Conservation (phyloP, 495 filamentous ascomycete species). For the Penicillium pulvis region DNA sequence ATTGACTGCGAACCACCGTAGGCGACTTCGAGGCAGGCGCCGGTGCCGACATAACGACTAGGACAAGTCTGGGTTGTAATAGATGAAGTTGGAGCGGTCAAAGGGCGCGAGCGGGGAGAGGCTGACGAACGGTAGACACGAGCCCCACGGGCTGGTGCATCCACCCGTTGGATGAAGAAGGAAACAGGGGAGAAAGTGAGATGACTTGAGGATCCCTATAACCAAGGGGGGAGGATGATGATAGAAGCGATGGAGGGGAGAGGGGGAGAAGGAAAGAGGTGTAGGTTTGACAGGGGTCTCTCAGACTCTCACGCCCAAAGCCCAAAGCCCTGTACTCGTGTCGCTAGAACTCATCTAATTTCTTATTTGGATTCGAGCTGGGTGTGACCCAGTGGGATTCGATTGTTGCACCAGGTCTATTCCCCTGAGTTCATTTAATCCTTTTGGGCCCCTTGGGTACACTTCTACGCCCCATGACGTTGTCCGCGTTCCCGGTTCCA, state of each 20-base stretch:
- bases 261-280: constrained; percentile 2
- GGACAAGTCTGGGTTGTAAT: constrained; percentile 2
- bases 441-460: constrained; percentile 1
- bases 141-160: constrained; percentile 13
- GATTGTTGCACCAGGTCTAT: background rate
- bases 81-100: constrained; percentile 27
- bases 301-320: background rate
- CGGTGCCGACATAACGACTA: constrained; percentile 53
- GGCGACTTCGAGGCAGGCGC: constrained; percentile 46
- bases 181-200: background rate
- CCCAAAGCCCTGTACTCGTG: background rate
- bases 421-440: background rate
- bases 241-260: background rate
- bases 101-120: constrained; percentile 24
- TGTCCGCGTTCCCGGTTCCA: constrained; percentile 12
- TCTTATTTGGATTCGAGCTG: constrained; percentile 1
- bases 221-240: constrained; percentile 3
- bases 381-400: constrained; percentile 6
- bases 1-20: constrained; percentile 54
- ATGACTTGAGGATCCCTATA: background rate
- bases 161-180: background rate
- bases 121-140: constrained; percentile 15
- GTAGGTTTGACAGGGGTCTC: constrained; percentile 6
- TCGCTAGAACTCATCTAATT: background rate
- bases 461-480: constrained; percentile 3